A percentile compares a stretch with the other conserved stretches of the same genome.
Conservation (phyloP, 1,139 yeast genomes). For the Pneumocystis sp. region DNA sequence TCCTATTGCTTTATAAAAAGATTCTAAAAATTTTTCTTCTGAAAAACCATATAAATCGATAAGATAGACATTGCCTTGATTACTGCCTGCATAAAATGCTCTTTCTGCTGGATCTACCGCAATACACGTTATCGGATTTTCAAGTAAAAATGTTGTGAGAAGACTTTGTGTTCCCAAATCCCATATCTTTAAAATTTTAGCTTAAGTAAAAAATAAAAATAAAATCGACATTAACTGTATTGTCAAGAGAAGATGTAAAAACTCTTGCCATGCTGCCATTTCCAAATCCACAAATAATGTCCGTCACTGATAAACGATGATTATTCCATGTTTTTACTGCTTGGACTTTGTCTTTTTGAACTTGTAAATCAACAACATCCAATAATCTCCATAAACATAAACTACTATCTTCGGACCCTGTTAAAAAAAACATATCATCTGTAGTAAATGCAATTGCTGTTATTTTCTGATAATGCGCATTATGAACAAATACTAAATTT, state of each 20-base stretch:
- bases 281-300: slow-evolving; percentile 40
- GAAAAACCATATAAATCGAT: slow-evolving; percentile 36
- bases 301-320: slow-evolving; percentile 64
- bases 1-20: slow-evolving; percentile 34
- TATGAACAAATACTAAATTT: slow-evolving; percentile 50
- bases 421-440: slow-evolving; percentile 54
- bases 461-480: slow-evolving; percentile 73
- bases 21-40: slow-evolving; percentile 30
- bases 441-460: slow-evolving; percentile 42
- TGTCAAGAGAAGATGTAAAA: slow-evolving; percentile 59
- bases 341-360: slow-evolving; percentile 23
- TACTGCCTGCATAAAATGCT: slow-evolving; percentile 53
- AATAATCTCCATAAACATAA: slow-evolving; percentile 57
- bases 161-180: slow-evolving; percentile 26
- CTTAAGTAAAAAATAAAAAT: slow-evolving; percentile 16
- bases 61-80: slow-evolving; percentile 45
- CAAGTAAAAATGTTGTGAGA: slow-evolving; percentile 57
- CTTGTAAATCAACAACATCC: slow-evolving; percentile 38
- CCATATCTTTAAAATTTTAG: slow-evolving; percentile 18
- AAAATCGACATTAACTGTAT: slow-evolving; percentile 41
- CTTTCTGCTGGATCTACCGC: slow-evolving; percentile 75
- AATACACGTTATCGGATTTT: slow-evolving; percentile 42
- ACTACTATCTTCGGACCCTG: slow-evolving; percentile 75
- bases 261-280: slow-evolving; percentile 45
- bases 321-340: slow-evolving; percentile 46